Percentiles rank a stretch among this genome's conserved stretches.
Conservation (phyloP, 345 rosid species). For the Eutrema heterophyllum region DNA sequence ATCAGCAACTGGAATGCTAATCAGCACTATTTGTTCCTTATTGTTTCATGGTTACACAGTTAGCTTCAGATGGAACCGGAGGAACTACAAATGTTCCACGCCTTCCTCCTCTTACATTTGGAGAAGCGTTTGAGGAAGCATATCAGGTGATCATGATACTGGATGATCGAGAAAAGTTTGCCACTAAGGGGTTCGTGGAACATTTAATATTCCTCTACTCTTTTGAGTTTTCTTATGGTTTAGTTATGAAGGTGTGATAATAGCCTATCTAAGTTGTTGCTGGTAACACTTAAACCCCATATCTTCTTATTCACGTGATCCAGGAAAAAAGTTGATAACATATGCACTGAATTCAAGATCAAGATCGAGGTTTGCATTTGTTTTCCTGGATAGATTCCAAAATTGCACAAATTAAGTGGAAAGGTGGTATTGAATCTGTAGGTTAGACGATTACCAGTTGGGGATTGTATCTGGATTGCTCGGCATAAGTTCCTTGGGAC, state of each 20-base stretch:
- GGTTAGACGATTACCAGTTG: constrained; percentile 80
- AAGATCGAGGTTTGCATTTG: constrained; percentile 50
- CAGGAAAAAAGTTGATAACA: constrained; percentile 54
- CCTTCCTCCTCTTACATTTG: constrained; percentile 65
- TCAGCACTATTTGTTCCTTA: neutral
- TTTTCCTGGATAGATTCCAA: constrained; percentile 15
- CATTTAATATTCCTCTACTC: constrained; percentile 2
- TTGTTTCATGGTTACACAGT: constrained; percentile 33
- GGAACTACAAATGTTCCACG: constrained; percentile 34
- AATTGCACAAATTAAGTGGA: neutral
- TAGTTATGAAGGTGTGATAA: neutral
- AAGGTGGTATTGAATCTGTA: constrained; percentile 22
- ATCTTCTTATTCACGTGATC: constrained; percentile 30
- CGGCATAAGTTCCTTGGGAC: constrained; percentile 57
- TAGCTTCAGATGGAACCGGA: constrained; percentile 30
- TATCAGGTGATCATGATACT: constrained; percentile 72
- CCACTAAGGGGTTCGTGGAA: constrained; percentile 55
- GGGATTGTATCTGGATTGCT: constrained; percentile 91
- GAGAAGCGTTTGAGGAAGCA: constrained; percentile 72
- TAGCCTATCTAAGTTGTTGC: neutral
- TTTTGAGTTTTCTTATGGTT: neutral
- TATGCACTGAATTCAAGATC: constrained; percentile 61
- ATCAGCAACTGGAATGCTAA: neutral
- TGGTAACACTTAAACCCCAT: constrained; percentile 30
- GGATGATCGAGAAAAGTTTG: constrained; percentile 78